Base-by-base conservation (phyloP, 2,329 filamentous ascomycete genomes). In the Nigrospora sphaerica region DNA sequence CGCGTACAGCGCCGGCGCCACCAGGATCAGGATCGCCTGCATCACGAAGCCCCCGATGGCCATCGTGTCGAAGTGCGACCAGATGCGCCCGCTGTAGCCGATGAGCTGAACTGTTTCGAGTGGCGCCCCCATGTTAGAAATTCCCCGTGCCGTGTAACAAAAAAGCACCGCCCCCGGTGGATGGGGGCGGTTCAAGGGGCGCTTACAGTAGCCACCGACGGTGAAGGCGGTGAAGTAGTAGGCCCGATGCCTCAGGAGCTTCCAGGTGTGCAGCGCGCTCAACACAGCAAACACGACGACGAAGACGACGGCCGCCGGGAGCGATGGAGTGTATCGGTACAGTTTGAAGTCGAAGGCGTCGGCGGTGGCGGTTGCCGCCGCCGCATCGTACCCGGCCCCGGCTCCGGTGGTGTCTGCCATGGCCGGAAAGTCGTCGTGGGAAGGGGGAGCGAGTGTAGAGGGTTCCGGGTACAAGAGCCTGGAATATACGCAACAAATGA, bases 1-100 rank as follows among this genome's bases (percentile, higher is more conserved):
- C 4, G 66, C 66, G 50, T 66, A 69, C 34, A 70, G 53, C 6
- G 62, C 63, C 1, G 68, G 68, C 1, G 66, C 62, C 10, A 70
- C 49, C n/a, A 71, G 52, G 12, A 66, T 46, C 31, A 69, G 58
- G 3, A 64, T 46, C 1, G 50, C 48, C 55, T 71, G 64, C 12
- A 66, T 47, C 32, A 69, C 47, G 49, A 60, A 69, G 5, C 56
- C 57, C 3, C 68, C 48, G 4, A 50, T 48, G 9, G 32, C 44
- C 18, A 57, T 49, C 13, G 50, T 46, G 38, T 58, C 50, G 39
- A 54, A 42, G 46, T 52, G 53, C 36, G 52, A 48, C 36, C 53
- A 40, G 19, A 49, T 45, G n/a, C 65, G 57, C 6, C 51, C 58
- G 12, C 48, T 46, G 39, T 67, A 70, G 6, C 67, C 67, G 6